A percentile compares a stretch with the other conserved stretches of the same genome.
Conservation (phyloP, 768 basidiomycete species). For the Mycena sanguinolenta region DNA sequence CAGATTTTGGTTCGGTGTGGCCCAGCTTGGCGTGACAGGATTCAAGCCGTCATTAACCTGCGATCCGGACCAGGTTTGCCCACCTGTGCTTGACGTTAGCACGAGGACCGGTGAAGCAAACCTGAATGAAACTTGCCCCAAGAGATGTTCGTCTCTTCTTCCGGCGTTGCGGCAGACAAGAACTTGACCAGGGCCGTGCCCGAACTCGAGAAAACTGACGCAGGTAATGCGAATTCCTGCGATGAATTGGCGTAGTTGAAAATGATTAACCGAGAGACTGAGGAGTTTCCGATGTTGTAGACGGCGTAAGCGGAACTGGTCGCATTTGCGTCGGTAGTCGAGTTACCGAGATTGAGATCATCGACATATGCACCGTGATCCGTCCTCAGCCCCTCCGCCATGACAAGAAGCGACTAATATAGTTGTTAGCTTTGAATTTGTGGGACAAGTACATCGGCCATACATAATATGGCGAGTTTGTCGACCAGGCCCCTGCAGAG, state of each 20-base stretch:
- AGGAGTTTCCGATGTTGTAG: conserved; percentile 64
- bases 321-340: conserved; percentile 50
- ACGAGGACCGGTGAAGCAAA: too few species aligned
- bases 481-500: conserved; percentile 57
- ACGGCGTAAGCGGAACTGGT: conserved; percentile 69
- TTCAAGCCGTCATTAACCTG: conserved; percentile 52
- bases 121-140: conserved; percentile 54
- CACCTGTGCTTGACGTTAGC: conserved; percentile 42
- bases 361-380: conserved; percentile 58
- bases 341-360: conserved; percentile 60
- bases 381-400: conserved; percentile 59
- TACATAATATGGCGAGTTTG: conserved; percentile 63
- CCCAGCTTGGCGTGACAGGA: too few species aligned
- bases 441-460: background rate
- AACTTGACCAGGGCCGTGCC: conserved; percentile 55
- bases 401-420: conserved; percentile 53
- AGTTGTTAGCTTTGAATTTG: background rate
- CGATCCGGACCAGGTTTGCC: conserved; percentile 59
- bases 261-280: conserved; percentile 57
- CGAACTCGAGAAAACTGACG: conserved; percentile 40
- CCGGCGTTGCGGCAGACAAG: conserved; percentile 59
- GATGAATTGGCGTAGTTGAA: conserved; percentile 66
- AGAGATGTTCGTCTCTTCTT: conserved; percentile 66
- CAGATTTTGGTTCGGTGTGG: conserved; percentile 48
- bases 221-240: conserved; percentile 58